phyloP scores from a whole-genome alignment of 805 yeast genomes.

The Yarrowia alimentaria region DNA sequence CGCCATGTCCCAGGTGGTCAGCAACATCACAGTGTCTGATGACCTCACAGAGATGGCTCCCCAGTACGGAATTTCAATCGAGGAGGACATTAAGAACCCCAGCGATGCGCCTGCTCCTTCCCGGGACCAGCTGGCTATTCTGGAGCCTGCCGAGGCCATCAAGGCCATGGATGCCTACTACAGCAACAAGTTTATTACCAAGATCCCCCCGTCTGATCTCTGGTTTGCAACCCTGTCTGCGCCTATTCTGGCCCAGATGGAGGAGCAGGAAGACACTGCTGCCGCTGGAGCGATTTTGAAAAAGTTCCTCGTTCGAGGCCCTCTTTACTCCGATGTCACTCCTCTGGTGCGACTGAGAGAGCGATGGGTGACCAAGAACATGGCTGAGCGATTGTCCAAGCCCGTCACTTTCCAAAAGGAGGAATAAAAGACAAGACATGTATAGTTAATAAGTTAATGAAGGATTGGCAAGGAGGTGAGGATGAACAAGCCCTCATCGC shows the following conservation, averaged over 20 bases:
- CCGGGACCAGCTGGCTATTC: neutral
- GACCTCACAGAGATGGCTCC: constrained; percentile 26
- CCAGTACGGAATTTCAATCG: constrained; percentile 16
- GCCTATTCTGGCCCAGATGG: constrained; percentile 22
- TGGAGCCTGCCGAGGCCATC: constrained; percentile 12
- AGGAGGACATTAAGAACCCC: constrained; percentile 1
- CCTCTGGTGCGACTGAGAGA: constrained; percentile 24
- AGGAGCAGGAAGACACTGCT: constrained; percentile 8
- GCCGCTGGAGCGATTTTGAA: constrained; percentile 6
- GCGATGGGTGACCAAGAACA: constrained; percentile 19
- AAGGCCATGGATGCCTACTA: constrained; percentile 16
- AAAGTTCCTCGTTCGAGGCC: constrained; percentile 8
- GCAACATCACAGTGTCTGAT: constrained; percentile 10
- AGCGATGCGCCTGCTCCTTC: constrained; percentile 7
- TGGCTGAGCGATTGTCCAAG: constrained; percentile 2
- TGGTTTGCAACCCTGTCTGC: constrained; percentile 22
- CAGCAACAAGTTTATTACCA: constrained; percentile 10
- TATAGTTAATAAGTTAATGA: too few relatives aligned
- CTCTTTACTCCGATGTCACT: constrained; percentile 11
- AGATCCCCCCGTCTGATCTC: constrained; percentile 18
- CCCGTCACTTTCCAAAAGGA: neutral
- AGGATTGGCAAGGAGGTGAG: neutral
- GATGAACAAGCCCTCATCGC: too few relatives aligned
- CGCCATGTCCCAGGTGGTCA: constrained; percentile 3
- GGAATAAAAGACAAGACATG: too few relatives aligned